phyloP scores from a whole-genome alignment of 164 flowering plant genomes.

The Vitis labrusca region DNA sequence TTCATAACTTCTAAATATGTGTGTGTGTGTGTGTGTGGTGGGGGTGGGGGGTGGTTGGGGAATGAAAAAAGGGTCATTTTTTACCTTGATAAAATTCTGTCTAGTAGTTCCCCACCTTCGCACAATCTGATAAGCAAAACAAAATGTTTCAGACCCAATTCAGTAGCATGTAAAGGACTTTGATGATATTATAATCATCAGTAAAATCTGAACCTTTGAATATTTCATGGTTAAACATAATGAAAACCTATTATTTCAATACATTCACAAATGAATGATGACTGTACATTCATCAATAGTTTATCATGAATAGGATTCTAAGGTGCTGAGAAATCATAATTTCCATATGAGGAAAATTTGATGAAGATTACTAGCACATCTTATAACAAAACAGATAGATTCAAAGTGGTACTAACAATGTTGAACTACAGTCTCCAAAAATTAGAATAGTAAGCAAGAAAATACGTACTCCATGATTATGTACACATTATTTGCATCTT shows the following conservation, averaged over 20 bases:
- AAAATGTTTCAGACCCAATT: conserved; percentile 1
- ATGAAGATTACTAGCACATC: too few species aligned
- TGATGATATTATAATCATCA: too few species aligned
- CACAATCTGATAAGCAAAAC: conserved; percentile 62
- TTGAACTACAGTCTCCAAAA: neutral
- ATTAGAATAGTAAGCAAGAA: conserved; percentile 16
- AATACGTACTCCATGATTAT: conserved; percentile 74
- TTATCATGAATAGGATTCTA: too few species aligned
- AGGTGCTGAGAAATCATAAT: neutral
- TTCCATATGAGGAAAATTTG: neutral
- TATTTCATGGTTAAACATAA: too few species aligned
- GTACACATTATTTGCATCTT: conserved; percentile 73
- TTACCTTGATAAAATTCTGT: conserved; percentile 89
- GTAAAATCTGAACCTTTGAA: too few species aligned
- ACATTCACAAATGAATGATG: too few species aligned
- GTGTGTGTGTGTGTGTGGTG: too few species aligned
- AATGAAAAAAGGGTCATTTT: neutral
- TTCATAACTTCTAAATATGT: too few species aligned
- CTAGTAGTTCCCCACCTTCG: conserved; percentile 95
- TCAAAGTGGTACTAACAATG: neutral
- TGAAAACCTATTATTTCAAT: too few species aligned
- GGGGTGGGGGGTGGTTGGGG: too few species aligned
- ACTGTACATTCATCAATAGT: too few species aligned
- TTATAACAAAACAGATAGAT: neutral
- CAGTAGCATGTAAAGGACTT: neutral